Percentiles rank a stretch among this genome's conserved stretches.
phyloP scores from a whole-genome alignment of 495 filamentous ascomycete genomes.

The Letharia lupina region DNA sequence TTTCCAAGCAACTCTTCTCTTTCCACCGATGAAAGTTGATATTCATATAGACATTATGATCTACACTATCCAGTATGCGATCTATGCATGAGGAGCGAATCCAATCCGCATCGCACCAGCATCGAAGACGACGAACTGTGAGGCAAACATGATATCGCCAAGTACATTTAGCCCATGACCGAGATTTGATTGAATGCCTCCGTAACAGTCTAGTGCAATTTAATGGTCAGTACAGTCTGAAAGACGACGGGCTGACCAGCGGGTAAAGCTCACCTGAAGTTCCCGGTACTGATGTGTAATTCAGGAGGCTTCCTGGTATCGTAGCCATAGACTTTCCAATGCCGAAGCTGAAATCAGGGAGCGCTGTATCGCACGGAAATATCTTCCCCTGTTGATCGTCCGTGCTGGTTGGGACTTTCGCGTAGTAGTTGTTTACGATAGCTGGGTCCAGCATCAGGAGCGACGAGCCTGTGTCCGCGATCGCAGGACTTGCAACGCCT shows the following conservation, averaged over 20 bases:
- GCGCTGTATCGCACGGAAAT: slow-evolving; percentile 51
- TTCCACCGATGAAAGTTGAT: neutral
- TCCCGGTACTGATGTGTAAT: slow-evolving; percentile 46
- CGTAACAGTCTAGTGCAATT: slow-evolving; percentile 51
- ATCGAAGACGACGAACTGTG: slow-evolving; percentile 74
- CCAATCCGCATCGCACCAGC: slow-evolving; percentile 51
- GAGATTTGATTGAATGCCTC: slow-evolving; percentile 57
- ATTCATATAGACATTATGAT: neutral
- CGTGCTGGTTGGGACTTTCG: slow-evolving; percentile 47
- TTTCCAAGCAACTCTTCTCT: neutral
- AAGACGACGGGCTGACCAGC: neutral
- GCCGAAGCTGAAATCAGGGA: slow-evolving; percentile 61
- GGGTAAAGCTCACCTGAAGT: slow-evolving; percentile 16
- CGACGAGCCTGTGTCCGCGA: slow-evolving; percentile 68
- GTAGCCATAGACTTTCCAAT: slow-evolving; percentile 54
- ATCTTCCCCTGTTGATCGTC: slow-evolving; percentile 48
- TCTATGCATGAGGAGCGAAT: slow-evolving; percentile 44
- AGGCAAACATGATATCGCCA: slow-evolving; percentile 73
- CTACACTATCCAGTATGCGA: neutral
- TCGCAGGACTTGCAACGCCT: slow-evolving; percentile 27
- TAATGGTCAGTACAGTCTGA: slow-evolving; percentile 5
- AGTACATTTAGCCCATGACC: slow-evolving; percentile 57
- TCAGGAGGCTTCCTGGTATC: slow-evolving; percentile 58
- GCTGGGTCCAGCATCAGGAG: slow-evolving; percentile 59
- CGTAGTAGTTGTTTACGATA: slow-evolving; percentile 55